These are phyloP conservation scores for Trichaptum fuscoviolaceum DNA, from an alignment of 768 basidiomycete species.

Conservation along the genomic window DNA sequence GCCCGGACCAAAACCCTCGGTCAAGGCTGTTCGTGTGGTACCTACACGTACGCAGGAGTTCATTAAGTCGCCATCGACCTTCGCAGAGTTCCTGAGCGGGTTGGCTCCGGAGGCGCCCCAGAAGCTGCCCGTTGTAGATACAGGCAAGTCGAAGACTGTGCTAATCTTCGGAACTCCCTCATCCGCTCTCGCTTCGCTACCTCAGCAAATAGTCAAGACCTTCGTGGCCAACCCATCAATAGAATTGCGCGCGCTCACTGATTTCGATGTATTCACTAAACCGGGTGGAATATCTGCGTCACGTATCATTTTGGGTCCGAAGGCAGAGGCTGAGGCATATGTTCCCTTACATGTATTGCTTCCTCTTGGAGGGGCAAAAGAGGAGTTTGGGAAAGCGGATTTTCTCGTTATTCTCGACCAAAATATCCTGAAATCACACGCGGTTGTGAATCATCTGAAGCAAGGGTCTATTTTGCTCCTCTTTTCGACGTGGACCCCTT, in stretches of 20 bases:
- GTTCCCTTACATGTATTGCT: slow-evolving; percentile 52
- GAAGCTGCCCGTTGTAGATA: slow-evolving; percentile 21
- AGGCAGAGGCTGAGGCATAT: slow-evolving; percentile 28
- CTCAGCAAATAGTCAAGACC: slow-evolving; percentile 50
- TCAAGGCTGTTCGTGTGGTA: slow-evolving; percentile 55
- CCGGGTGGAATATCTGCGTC: slow-evolving; percentile 65
- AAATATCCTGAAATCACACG: slow-evolving; percentile 71
- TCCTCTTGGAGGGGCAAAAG: slow-evolving; percentile 40
- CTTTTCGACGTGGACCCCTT: slow-evolving; percentile 65
- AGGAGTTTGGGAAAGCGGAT: slow-evolving; percentile 48
- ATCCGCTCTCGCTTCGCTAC: slow-evolving; percentile 46
- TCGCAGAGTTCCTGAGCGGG: slow-evolving; percentile 36
- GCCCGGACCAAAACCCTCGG: slow-evolving; percentile 36
- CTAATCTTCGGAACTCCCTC: slow-evolving; percentile 58
- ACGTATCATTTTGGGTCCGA: slow-evolving; percentile 60
- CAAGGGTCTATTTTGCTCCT: slow-evolving; percentile 67
- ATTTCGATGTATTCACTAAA: slow-evolving; percentile 72
- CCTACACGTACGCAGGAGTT: slow-evolving; percentile 53
- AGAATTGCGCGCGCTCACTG: slow-evolving; percentile 54
- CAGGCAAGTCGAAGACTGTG: slow-evolving; percentile 38
- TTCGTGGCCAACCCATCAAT: slow-evolving; percentile 39
- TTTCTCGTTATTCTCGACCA: slow-evolving; percentile 76
- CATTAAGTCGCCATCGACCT: slow-evolving; percentile 36
- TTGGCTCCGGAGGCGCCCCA: slow-evolving; percentile 22
- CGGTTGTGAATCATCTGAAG: slow-evolving; percentile 62